Percentiles rank a stretch among this genome's conserved stretches.
phyloP scores from a whole-genome alignment of 441 rosid species.

The Adansonia gregorii region DNA sequence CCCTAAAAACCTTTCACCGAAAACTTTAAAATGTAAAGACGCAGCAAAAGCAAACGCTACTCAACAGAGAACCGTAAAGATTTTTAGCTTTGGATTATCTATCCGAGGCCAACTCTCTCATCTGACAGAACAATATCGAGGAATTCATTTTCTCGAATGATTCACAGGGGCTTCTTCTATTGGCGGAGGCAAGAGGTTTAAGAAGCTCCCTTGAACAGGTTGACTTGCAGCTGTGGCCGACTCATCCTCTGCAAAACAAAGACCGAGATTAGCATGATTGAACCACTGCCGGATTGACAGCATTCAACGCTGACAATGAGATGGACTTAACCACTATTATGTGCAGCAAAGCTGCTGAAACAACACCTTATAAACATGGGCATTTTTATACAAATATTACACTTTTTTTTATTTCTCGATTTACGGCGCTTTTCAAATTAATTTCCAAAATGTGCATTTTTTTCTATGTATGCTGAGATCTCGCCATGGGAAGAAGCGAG shows the following conservation, averaged over 20 bases:
- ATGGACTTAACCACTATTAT: background rate
- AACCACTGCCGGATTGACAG: background rate
- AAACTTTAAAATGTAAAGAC: slow-evolving; percentile 23
- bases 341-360: slow-evolving; percentile 6
- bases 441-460: too few species aligned
- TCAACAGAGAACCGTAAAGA: slow-evolving; percentile 20
- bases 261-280: background rate
- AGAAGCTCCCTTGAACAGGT: slow-evolving; percentile 80
- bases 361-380: too few species aligned
- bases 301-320: background rate
- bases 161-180: slow-evolving; percentile 65
- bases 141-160: slow-evolving; percentile 44
- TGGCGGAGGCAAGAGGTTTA: slow-evolving; percentile 69
- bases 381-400: too few species aligned
- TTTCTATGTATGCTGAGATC: too few species aligned
- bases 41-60: slow-evolving; percentile 30
- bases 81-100: background rate
- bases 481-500: too few species aligned
- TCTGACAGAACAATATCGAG: background rate
- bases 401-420: too few species aligned
- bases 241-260: slow-evolving; percentile 62
- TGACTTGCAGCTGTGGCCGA: slow-evolving; percentile 54
- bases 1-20: slow-evolving; percentile 29
- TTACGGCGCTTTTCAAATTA: too few species aligned
- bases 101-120: slow-evolving; percentile 12